Evolutionary conservation across 106 monocot genomes (phyloP), one percentile per base, ranked within the genome.

Genomic region (Platanthera zijinensis): DNA sequence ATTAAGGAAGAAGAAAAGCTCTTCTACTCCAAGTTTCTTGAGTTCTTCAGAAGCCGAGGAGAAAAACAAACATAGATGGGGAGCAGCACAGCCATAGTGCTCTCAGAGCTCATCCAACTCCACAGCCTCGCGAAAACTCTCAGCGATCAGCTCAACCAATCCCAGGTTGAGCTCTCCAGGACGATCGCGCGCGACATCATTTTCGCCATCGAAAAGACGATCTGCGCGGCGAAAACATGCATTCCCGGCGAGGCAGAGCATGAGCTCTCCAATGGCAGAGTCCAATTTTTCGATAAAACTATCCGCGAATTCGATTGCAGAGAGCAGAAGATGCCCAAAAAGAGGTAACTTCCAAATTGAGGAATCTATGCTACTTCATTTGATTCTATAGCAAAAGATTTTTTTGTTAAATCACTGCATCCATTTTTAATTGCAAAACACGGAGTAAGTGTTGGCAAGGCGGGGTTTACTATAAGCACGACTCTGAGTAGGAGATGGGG

Each of bases 171-270:
- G 48, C 17, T 76, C 18, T 70, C 68, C 69, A 69, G 75, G 54
- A 45, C 75, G 13, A 21, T 81, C 10, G 75, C 63, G 18, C 68
- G 53, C 2, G 69, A 81, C 22, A 80, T 80, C 63, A 46, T 64
- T 12, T 73, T 30, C n/a, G 10, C 61, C 47, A 11, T 70, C 28
- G 48, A 81, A 49, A 81, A 39, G 48, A 12, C 80, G 11, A 75
- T 81, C 13, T 57, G 54, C 75, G 47, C 69, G 21, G 75, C 56
- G 4, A 70, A 48, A 12, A 8, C 50, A 0, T 54, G 50, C 8
- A 5, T 45, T 10, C 2, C 25, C 50, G 48, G 21, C 2, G 69
- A 17, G 18, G 19, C 71, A 10, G 71, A 78, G 53, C 53, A 46
- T 6, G 47, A 1, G 22, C 13, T 22, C 22, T 22, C 28, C 74